Conservation (phyloP, 192 early-diverging fungal species). For the Backusella circina region DNA sequence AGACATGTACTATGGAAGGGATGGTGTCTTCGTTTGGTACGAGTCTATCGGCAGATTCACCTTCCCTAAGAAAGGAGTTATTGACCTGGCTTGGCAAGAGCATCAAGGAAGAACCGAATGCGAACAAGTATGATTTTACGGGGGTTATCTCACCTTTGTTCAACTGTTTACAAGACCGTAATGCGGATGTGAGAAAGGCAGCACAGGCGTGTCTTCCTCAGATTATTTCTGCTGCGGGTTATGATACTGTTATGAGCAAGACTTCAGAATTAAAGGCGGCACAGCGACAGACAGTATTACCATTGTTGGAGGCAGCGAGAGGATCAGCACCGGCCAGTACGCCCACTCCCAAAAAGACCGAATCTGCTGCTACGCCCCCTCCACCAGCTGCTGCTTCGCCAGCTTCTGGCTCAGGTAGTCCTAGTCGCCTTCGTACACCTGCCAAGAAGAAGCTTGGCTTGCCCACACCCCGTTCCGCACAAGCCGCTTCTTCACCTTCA, state of each 20-base stretch:
- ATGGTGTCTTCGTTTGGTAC: slow-evolving; percentile 61
- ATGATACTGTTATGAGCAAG: slow-evolving; percentile 64
- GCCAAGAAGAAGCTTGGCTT: slow-evolving; percentile 9
- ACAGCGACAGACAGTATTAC: slow-evolving; percentile 66
- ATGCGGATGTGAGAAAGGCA: slow-evolving; percentile 83
- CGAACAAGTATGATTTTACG: slow-evolving; percentile 1
- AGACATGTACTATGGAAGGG: slow-evolving; percentile 67
- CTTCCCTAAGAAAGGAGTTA: slow-evolving; percentile 84
- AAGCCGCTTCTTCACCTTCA: not conserved
- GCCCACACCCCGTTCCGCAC: slow-evolving; percentile 8
- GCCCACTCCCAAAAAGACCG: not conserved
- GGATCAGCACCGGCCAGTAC: slow-evolving; percentile 34
- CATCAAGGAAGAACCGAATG: slow-evolving; percentile 38
- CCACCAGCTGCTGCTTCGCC: not conserved
- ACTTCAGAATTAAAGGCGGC: slow-evolving; percentile 77
- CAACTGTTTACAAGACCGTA: slow-evolving; percentile 84
- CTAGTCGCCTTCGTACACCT: not conserved
- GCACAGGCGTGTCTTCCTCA: slow-evolving; percentile 69
- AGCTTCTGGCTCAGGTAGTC: not conserved
- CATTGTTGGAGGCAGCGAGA: slow-evolving; percentile 70
- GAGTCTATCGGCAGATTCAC: slow-evolving; percentile 76
- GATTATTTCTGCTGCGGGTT: slow-evolving; percentile 68
- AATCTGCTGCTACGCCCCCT: not conserved
- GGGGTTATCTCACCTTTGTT: slow-evolving; percentile 61
- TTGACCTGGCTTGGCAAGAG: slow-evolving; percentile 75